Evolutionary conservation across 1,284 basidiomycete genomes (phyloP).

Genomic region (Apiotrichum porosum): DNA sequence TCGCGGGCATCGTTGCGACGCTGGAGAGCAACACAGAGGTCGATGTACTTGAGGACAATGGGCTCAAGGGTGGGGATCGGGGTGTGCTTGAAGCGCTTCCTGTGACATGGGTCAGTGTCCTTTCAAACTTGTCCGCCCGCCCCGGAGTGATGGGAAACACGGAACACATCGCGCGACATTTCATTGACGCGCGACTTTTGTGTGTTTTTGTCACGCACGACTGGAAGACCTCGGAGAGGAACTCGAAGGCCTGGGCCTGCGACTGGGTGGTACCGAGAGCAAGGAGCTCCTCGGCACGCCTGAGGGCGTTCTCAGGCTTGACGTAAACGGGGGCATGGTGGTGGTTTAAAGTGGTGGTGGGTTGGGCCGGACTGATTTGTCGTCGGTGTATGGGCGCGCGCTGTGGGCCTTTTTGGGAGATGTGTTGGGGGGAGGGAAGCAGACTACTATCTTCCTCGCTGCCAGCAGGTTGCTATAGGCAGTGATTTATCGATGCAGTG

Average conservation of each 20-base stretch:
- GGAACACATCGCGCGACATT: neutral
- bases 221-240: slow-evolving; percentile 48
- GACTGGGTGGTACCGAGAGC: slow-evolving; percentile 47
- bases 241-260: slow-evolving; percentile 48
- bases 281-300: slow-evolving; percentile 49
- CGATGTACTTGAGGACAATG: slow-evolving; percentile 78
- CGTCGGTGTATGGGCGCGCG: neutral
- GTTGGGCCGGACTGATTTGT: neutral
- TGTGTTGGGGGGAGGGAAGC: slow-evolving; percentile 12
- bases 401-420: neutral
- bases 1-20: slow-evolving; percentile 92
- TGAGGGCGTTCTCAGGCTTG: slow-evolving; percentile 51
- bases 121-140: no score
- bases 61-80: slow-evolving; percentile 87
- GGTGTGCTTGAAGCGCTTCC: slow-evolving; percentile 88
- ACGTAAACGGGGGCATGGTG: slow-evolving; percentile 48
- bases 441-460: slow-evolving; percentile 35
- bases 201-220: no score
- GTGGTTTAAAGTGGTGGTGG: neutral
- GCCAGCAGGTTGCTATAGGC: slow-evolving; percentile 16
- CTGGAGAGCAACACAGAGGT: slow-evolving; percentile 92
- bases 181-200: no score
- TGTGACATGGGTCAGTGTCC: slow-evolving; percentile 15
- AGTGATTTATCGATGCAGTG: slow-evolving; percentile 38
- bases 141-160: no score